Conservation (phyloP, 129 eudicot species). For the Glebionis coronaria region DNA sequence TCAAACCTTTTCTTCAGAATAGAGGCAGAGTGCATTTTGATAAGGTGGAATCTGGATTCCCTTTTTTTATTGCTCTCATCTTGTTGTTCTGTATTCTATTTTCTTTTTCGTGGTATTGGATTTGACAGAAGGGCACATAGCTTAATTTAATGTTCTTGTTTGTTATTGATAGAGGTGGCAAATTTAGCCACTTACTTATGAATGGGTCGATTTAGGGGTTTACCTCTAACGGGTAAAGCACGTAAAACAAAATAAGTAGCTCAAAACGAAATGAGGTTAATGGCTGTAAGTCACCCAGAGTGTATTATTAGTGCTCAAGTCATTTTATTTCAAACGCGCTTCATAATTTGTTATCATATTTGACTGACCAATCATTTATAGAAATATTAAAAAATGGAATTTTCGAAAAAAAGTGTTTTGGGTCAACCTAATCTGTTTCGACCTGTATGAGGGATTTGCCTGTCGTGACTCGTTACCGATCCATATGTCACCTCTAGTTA, state of each 20-base stretch:
- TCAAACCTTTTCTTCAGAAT: conserved; percentile 77
- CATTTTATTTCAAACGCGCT: not conserved
- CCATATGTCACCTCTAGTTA: not conserved
- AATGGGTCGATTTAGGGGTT: not conserved
- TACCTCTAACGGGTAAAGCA: not conserved
- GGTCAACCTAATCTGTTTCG: not conserved
- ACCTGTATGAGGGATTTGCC: not conserved
- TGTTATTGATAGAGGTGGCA: not conserved
- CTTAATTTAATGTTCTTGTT: not conserved
- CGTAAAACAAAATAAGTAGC: not conserved
- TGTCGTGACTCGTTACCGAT: not conserved
- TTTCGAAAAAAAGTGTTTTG: not conserved
- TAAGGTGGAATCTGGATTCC: conserved; percentile 43
- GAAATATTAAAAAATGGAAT: not conserved
- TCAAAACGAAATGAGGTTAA: not conserved
- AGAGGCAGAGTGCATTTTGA: conserved; percentile 69
- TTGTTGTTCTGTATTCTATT: conserved; percentile 2
- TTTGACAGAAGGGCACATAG: not conserved
- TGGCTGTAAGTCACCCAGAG: not conserved
- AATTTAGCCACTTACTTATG: not conserved
- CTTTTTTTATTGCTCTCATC: conserved; percentile 4
- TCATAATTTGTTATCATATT: not conserved
- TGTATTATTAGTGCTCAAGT: not conserved
- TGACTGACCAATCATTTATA: not conserved
- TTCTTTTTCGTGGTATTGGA: not conserved